phyloP scores from a whole-genome alignment of 164 flowering plant genomes.

The Umbilicus rupestris region DNA sequence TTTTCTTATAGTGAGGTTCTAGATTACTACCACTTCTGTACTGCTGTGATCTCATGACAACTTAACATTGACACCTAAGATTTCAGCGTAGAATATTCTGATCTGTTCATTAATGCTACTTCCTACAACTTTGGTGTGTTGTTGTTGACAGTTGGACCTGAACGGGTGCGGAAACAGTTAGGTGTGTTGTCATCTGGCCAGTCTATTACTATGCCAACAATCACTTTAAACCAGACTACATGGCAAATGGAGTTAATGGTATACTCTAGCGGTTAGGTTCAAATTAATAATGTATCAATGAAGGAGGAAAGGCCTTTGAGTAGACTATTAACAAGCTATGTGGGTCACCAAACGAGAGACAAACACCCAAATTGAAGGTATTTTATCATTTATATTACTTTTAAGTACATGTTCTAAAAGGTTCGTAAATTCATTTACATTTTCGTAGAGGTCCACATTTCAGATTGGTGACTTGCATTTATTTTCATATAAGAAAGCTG shows the following conservation, averaged over 20 bases:
- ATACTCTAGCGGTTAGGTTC: neutral
- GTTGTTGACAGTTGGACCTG: neutral
- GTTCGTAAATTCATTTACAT: neutral
- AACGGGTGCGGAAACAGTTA: neutral
- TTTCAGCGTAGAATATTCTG: no score
- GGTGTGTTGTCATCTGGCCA: constrained; percentile 4
- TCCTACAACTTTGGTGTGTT: neutral
- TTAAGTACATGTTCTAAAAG: neutral
- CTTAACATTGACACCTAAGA: no score
- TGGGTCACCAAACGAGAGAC: neutral
- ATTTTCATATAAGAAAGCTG: neutral
- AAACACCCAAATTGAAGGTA: neutral
- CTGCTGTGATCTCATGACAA: no score
- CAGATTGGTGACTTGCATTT: neutral
- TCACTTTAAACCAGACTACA: neutral
- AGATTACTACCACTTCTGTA: neutral
- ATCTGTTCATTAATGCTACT: neutral
- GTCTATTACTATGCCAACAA: neutral
- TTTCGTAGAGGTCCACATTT: neutral
- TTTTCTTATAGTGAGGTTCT: neutral
- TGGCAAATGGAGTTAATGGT: neutral
- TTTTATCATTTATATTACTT: neutral
- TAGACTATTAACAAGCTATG: neutral
- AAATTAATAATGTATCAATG: neutral
- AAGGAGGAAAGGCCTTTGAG: neutral